Conservation (phyloP, 106 monocot genomes). For the Gastrodia elata region DNA sequence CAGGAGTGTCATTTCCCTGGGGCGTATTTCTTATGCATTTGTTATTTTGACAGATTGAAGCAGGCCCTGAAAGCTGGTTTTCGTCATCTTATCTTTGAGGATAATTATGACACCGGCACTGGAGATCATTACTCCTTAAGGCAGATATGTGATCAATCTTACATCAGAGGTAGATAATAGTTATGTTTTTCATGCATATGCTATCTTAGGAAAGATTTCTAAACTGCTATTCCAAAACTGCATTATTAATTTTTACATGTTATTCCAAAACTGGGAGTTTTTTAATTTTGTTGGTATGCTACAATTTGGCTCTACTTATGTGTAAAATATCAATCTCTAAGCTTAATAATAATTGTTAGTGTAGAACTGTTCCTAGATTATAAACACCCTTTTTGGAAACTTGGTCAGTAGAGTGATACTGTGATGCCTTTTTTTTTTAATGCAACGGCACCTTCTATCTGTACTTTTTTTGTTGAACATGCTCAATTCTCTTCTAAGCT, state of each 20-base stretch:
- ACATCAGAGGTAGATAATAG: conserved; percentile 31
- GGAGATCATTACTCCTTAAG: conserved; percentile 57
- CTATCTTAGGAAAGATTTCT: background rate
- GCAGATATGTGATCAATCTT: conserved; percentile 56
- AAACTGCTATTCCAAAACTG: no score
- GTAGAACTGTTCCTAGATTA: background rate
- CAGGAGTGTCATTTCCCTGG: background rate
- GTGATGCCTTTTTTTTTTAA: background rate
- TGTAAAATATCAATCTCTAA: background rate
- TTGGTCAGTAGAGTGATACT: background rate
- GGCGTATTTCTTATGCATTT: background rate
- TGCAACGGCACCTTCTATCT: background rate
- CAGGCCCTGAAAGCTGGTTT: conserved; percentile 48
- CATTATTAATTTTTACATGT: background rate
- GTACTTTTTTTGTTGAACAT: background rate
- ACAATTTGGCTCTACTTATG: background rate
- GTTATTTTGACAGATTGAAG: conserved; percentile 23
- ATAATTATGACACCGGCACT: conserved; percentile 58
- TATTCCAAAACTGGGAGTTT: background rate
- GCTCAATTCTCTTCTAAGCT: background rate
- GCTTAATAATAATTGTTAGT: background rate
- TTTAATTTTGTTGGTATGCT: background rate
- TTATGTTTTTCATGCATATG: conserved; percentile 2
- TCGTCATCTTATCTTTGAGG: conserved; percentile 47
- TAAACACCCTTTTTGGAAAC: background rate